Base-by-base conservation (phyloP, 2,329 filamentous ascomycete genomes). In the Fragosphaeria purpurea region DNA sequence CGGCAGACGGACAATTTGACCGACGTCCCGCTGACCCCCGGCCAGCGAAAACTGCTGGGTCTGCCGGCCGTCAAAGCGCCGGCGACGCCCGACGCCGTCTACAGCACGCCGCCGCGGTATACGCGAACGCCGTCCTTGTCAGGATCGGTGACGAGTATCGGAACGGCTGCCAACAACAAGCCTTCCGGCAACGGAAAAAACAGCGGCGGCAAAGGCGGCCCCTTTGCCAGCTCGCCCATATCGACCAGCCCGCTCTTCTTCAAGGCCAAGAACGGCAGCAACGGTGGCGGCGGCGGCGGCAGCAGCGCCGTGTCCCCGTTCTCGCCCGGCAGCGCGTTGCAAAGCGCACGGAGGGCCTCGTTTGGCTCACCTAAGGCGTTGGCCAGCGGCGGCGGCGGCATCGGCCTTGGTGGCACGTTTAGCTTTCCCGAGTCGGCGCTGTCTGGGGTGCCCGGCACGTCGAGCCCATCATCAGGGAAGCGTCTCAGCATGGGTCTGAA, bases 21-120 rank as follows among this genome's bases (percentile, higher is more conserved):
- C 65, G 93, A 98, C 65, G 95, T 98, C 47, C 82, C 91, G 54
- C 77, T 98, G 57, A 96, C 91, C 1, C 83, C 87, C n/a, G 82
- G 83, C 10, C 93, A 97, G 71, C 85, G 91, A 54, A 77, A 83
- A 56, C 77, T 95, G 11, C 80, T 98, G 47, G 90, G 89, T 45
- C 79, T 98, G 4, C 78, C 84, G 40, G 83, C 88, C 3, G 79
- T 75, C 52, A 74, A 76, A 3, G 67, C 70, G 2, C 71, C 78
- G 3, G 77, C 85, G 0, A 85, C 83, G 0, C 83, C 88, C 2
- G 76, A 78, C 48, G 82, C 85, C 41, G 78, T 79, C 51, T 94
- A 87, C 67, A 82, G 85, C 59, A 96, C 91, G 1, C 91, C 91
- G 4, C 91, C 91, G 3, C 81, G 88, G 60, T 96, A 95, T 69